Conservation (phyloP, 257 asterid genomes). For the Oldenlandia corymbosa region DNA sequence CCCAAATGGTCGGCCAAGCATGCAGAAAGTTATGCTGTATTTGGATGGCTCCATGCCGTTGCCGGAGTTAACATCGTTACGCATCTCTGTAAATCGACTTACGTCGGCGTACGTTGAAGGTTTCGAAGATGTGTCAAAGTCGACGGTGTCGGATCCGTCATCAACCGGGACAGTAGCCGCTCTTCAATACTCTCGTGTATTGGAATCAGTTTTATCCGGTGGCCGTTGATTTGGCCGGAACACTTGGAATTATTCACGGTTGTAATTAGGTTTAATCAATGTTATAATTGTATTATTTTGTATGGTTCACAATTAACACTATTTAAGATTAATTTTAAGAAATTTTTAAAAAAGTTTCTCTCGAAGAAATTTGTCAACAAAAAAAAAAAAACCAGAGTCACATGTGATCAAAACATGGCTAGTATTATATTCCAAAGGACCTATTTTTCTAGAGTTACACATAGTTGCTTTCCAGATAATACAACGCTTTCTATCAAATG, state of each 20-base stretch:
- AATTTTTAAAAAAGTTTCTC: background rate
- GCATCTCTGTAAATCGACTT: conserved; percentile 18
- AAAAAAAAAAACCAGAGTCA: too few species aligned
- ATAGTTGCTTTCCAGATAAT: too few species aligned
- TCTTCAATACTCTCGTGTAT: background rate
- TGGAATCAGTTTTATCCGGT: background rate
- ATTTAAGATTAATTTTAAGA: background rate
- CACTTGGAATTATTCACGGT: too few species aligned
- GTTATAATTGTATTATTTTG: too few species aligned
- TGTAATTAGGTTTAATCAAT: too few species aligned
- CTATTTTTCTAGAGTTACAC: too few species aligned
- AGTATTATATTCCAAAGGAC: too few species aligned
- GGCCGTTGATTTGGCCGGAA: background rate
- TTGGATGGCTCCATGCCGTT: conserved; percentile 38
- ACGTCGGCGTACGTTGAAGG: conserved; percentile 23
- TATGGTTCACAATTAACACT: too few species aligned
- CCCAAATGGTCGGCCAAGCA: conserved; percentile 41
- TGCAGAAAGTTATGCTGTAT: conserved; percentile 39
- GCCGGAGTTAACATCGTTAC: conserved; percentile 38
- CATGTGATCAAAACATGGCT: too few species aligned
- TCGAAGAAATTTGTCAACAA: too few species aligned
- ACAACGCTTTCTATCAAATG: too few species aligned
- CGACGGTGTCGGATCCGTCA: background rate
- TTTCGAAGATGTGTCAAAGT: conserved; percentile 26
- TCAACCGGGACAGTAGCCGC: background rate